Conservation (phyloP, 257 asterid species). For the Nicotiana tabacum region DNA sequence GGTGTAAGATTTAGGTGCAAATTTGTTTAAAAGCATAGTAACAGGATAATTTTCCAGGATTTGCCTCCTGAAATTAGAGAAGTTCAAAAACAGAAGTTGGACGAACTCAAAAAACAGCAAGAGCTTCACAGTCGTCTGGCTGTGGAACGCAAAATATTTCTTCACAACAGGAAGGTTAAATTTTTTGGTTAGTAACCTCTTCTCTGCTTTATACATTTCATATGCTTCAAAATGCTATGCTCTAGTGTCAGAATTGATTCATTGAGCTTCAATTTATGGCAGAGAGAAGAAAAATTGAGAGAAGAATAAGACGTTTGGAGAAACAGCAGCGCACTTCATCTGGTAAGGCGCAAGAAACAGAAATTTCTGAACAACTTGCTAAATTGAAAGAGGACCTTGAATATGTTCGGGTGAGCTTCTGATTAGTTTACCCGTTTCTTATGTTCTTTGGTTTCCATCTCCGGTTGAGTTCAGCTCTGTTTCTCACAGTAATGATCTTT, state of each 20-base stretch:
- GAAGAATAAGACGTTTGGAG: slow-evolving; percentile 75
- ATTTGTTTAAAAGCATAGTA: background rate
- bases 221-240: background rate
- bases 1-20: background rate
- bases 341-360: slow-evolving; percentile 59
- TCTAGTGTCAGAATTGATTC: background rate
- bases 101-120: slow-evolving; percentile 77
- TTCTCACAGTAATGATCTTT: background rate
- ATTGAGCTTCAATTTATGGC: slow-evolving; percentile 10
- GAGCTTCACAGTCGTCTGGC: slow-evolving; percentile 72
- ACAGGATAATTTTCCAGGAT: slow-evolving; percentile 41
- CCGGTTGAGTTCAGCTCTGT: background rate
- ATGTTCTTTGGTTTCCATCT: background rate
- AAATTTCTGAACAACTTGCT: slow-evolving; percentile 59
- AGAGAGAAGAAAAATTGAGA: slow-evolving; percentile 94
- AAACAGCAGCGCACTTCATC: slow-evolving; percentile 74
- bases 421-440: background rate
- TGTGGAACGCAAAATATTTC: slow-evolving; percentile 63
- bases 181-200: slow-evolving; percentile 60
- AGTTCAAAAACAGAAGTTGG: slow-evolving; percentile 75
- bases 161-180: slow-evolving; percentile 67
- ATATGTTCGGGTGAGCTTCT: slow-evolving; percentile 69
- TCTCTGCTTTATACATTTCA: background rate
- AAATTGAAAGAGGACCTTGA: slow-evolving; percentile 89
- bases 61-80: slow-evolving; percentile 65